These are phyloP conservation scores for Erysimum cheiri DNA, from an alignment of 441 rosid genomes.

Conservation along the genomic window DNA sequence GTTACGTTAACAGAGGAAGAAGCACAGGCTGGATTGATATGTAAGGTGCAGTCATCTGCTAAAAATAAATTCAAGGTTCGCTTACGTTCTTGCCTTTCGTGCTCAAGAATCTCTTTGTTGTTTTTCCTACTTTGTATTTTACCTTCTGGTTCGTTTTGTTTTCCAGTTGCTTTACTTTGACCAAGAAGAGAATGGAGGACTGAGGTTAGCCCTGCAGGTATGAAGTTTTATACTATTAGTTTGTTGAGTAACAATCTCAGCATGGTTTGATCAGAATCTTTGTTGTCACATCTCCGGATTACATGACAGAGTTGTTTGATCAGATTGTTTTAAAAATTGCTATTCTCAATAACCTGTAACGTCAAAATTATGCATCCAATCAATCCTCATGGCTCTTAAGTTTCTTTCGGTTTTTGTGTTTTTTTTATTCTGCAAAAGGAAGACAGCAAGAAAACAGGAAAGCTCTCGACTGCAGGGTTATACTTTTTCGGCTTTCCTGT, in stretches of 20 bases:
- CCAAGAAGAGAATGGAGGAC: slow-evolving; percentile 72
- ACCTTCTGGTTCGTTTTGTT: slow-evolving; percentile 30
- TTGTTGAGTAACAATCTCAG: too few species aligned
- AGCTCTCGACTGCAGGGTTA: slow-evolving; percentile 84
- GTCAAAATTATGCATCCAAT: not conserved
- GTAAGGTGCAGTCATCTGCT: slow-evolving; percentile 83
- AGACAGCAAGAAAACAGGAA: slow-evolving; percentile 82
- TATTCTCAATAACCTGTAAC: not conserved
- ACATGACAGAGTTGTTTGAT: not conserved
- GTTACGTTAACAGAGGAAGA: slow-evolving; percentile 83
- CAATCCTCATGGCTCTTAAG: not conserved
- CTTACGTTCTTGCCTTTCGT: not conserved
- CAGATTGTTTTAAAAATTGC: not conserved
- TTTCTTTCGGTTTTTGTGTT: not conserved
- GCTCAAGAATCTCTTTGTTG: not conserved
- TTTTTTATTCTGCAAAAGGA: slow-evolving; percentile 55
- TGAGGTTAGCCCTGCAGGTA: slow-evolving; percentile 91
- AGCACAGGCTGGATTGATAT: slow-evolving; percentile 82
- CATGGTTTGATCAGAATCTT: too few species aligned
- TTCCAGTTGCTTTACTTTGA: slow-evolving; percentile 87
- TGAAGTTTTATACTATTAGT: slow-evolving; percentile 1
- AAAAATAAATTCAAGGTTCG: slow-evolving; percentile 96
- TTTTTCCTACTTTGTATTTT: not conserved
- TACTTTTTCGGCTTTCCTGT: slow-evolving; percentile 93
- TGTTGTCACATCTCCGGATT: too few species aligned